phyloP scores from a whole-genome alignment of 2,329 filamentous ascomycete species.

The Cytospora paraplurivora region DNA sequence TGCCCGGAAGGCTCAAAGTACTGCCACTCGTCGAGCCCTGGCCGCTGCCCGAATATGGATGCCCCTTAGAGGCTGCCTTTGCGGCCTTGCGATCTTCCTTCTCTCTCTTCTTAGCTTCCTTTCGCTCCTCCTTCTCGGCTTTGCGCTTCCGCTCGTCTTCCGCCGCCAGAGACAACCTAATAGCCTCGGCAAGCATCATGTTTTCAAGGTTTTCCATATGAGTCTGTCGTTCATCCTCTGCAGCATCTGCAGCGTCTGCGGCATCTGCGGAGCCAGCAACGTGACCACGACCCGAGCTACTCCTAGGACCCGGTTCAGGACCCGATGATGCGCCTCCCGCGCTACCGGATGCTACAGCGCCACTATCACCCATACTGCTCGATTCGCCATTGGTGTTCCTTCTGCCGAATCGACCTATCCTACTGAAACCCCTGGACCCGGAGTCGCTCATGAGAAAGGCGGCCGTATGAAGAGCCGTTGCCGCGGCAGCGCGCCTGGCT shows the following conservation, averaged over 20 bases:
- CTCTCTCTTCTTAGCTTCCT: slow-evolving; percentile 81
- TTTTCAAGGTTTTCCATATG: slow-evolving; percentile 90
- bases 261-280: slow-evolving; percentile 17
- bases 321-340: slow-evolving; percentile 33
- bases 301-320: slow-evolving; percentile 40
- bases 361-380: slow-evolving; percentile 35
- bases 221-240: slow-evolving; percentile 40
- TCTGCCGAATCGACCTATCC: slow-evolving; percentile 60
- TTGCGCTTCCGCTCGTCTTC: slow-evolving; percentile 92
- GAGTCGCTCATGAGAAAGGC: slow-evolving; percentile 82
- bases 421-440: slow-evolving; percentile 52
- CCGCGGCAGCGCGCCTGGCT: slow-evolving; percentile 83
- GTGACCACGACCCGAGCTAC: slow-evolving; percentile 35
- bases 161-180: slow-evolving; percentile 83
- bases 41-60: slow-evolving; percentile 43
- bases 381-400: slow-evolving; percentile 49
- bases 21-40: slow-evolving; percentile 62
- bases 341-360: slow-evolving; percentile 35
- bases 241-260: slow-evolving; percentile 12
- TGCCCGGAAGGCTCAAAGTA: slow-evolving; percentile 61
- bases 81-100: slow-evolving; percentile 81
- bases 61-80: slow-evolving; percentile 59
- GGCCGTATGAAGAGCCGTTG: slow-evolving; percentile 90
- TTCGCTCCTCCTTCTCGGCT: slow-evolving; percentile 76
- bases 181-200: slow-evolving; percentile 98